Conservation (phyloP, 2,329 filamentous ascomycete species). For the Hymenoscyphus fraxineus region DNA sequence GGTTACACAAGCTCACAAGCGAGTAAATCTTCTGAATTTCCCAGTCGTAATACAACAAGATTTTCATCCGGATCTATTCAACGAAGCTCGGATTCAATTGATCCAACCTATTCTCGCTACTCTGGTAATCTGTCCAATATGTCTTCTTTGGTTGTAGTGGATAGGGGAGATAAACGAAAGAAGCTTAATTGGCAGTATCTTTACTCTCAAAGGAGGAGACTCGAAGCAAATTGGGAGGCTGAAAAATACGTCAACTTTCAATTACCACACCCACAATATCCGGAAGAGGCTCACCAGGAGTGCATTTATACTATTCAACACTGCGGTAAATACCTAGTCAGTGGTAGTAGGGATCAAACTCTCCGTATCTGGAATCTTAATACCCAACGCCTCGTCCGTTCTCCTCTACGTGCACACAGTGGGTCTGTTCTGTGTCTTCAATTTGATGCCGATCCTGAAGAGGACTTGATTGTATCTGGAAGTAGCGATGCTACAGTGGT, state of each 20-base stretch:
- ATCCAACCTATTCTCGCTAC: constrained; percentile 9
- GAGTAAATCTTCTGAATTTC: constrained; percentile 13
- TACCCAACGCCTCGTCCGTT: constrained; percentile 69
- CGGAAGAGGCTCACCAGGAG: constrained; percentile 80
- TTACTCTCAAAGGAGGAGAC: constrained; percentile 77
- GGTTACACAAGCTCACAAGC: neutral
- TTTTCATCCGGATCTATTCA: constrained; percentile 9
- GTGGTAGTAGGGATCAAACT: constrained; percentile 84
- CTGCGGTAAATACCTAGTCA: constrained; percentile 79
- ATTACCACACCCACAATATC: constrained; percentile 76
- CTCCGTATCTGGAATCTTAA: constrained; percentile 88
- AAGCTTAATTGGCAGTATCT: constrained; percentile 90
- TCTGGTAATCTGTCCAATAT: constrained; percentile 15
- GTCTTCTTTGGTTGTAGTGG: constrained; percentile 42
- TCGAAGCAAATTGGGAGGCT: constrained; percentile 89
- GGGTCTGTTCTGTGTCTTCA: constrained; percentile 93
- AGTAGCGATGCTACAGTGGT: constrained; percentile 91
- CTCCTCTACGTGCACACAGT: constrained; percentile 71
- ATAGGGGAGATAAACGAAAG: constrained; percentile 48
- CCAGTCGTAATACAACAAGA: constrained; percentile 10
- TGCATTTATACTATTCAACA: constrained; percentile 97
- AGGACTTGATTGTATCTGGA: constrained; percentile 92
- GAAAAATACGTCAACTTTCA: constrained; percentile 84
- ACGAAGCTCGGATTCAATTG: constrained; percentile 19
- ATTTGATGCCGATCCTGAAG: constrained; percentile 81